Evolutionary conservation across 2,329 filamentous ascomycete species (phyloP), one percentile per base, ranked within the genome.

Genomic region (Daldinia sp.): DNA sequence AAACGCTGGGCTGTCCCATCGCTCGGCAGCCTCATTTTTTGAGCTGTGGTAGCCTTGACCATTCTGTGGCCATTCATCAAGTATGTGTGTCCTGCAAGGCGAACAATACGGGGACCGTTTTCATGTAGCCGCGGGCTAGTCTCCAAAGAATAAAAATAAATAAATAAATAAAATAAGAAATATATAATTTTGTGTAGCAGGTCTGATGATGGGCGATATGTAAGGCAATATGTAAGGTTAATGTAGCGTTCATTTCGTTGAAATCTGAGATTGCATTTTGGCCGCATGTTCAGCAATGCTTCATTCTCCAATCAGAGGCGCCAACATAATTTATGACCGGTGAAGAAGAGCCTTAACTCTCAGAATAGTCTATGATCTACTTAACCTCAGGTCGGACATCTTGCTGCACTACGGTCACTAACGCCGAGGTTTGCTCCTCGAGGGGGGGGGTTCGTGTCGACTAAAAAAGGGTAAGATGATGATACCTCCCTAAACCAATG

Each of bases 1-100:
- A 60, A 60, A 55, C 61, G 61, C 58, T 54, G 61, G 55, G 60
- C 47, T 61, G 58, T 56, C 54, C 54, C 51, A 56, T 35, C 49
- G 54, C 21, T 41, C 57, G 56, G 51, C 61, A 69, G 67, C 65
- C 67, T 66, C 62, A 68, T 67, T 63, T 57, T 64, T 57, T 64
- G 60, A 66, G 63, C 63, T 65, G 54, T 63, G 59, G 52, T 60
- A 66, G 65, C 65, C 62, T 68, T 35, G 62, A 45, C 56, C 53
- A 56, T 61, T 53, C 49, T 45, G 27, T 63, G 63, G 60, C 53
- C 47, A 58, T 63, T 62, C 54, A 27, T 19, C 11, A 34, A 50
- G 17, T 29, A 45, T 37, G 34, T 47, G 19, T 19, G n/a, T n/a
- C n/a, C 60, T 63, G 57, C 64, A 48, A 63, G 64, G 60, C 53